Conservation (phyloP, 257 asterid species). For the Anisodus acutangulus region DNA sequence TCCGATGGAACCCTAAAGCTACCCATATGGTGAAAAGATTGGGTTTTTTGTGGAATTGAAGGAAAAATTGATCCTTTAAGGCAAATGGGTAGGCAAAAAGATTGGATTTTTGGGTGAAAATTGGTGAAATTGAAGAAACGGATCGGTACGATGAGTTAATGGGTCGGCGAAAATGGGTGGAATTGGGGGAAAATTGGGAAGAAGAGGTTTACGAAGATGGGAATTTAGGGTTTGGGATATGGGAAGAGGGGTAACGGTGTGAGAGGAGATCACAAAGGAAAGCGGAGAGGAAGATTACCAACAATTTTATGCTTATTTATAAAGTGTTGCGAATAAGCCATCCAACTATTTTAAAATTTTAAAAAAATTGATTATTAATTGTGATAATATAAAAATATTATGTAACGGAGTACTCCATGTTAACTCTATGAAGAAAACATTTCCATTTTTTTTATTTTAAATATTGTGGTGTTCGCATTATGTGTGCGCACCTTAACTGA, state of each 20-base stretch:
- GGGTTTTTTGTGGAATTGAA: neutral
- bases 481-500: too few relatives aligned
- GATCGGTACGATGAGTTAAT: neutral
- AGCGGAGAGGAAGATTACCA: neutral
- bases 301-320: neutral
- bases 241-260: conserved; percentile 4
- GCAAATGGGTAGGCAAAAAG: neutral
- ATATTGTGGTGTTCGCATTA: too few relatives aligned
- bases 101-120: neutral
- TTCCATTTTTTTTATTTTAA: too few relatives aligned
- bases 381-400: too few relatives aligned
- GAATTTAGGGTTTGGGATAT: neutral
- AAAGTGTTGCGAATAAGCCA: neutral
- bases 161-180: neutral
- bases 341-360: neutral
- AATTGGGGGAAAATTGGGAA: neutral
- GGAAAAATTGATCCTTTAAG: neutral
- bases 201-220: neutral
- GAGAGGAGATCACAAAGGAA: neutral
- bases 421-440: too few relatives aligned
- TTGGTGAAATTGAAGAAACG: neutral
- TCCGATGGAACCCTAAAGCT: conserved; percentile 32
- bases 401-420: too few relatives aligned
- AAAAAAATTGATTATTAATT: too few relatives aligned
- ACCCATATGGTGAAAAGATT: conserved; percentile 28